phyloP scores from a whole-genome alignment of 2,329 filamentous ascomycete species.

The Ophiostoma novo-ulmi region DNA sequence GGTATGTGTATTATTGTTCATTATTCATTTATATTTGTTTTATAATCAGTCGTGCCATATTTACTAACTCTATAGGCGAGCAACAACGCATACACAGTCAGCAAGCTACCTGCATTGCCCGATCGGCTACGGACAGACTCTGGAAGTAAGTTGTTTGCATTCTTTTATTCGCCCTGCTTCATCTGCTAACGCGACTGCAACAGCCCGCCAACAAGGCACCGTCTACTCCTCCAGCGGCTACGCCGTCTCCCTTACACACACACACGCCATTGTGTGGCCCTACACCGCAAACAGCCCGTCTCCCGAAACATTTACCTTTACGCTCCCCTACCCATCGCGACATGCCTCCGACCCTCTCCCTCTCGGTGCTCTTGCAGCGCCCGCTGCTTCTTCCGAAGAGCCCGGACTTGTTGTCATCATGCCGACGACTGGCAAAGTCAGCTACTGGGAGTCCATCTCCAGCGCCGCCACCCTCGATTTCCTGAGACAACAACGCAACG shows the following conservation, averaged over 20 bases:
- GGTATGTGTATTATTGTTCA: conserved; percentile 38
- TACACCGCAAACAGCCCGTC: conserved; percentile 66
- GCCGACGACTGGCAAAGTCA: conserved; percentile 75
- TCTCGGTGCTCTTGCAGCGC: conserved; percentile 74
- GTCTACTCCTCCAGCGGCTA: conserved; percentile 64
- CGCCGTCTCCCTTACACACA: conserved; percentile 73
- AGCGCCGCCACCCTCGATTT: conserved; percentile 79
- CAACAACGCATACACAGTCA: conserved; percentile 78
- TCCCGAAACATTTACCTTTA: conserved; percentile 73
- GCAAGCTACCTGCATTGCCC: conserved; percentile 76
- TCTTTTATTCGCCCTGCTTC: background rate
- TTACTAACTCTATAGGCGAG: conserved; percentile 54
- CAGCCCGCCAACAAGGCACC: conserved; percentile 61
- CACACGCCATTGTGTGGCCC: conserved; percentile 84
- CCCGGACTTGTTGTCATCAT: conserved; percentile 83
- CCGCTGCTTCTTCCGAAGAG: conserved; percentile 70
- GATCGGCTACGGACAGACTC: conserved; percentile 65
- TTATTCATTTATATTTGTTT: background rate
- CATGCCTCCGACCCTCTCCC: conserved; percentile 66
- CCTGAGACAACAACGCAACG: conserved; percentile 73
- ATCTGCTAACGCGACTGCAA: conserved; percentile 15
- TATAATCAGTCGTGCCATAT: background rate
- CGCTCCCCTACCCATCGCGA: conserved; percentile 67
- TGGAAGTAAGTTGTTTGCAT: conserved; percentile 49
- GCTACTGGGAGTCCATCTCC: conserved; percentile 94